Percentiles rank a stretch among this genome's conserved stretches.
Evolutionary conservation across 495 filamentous ascomycete genomes (phyloP).

Genomic region (Aspergillus asperescens): DNA sequence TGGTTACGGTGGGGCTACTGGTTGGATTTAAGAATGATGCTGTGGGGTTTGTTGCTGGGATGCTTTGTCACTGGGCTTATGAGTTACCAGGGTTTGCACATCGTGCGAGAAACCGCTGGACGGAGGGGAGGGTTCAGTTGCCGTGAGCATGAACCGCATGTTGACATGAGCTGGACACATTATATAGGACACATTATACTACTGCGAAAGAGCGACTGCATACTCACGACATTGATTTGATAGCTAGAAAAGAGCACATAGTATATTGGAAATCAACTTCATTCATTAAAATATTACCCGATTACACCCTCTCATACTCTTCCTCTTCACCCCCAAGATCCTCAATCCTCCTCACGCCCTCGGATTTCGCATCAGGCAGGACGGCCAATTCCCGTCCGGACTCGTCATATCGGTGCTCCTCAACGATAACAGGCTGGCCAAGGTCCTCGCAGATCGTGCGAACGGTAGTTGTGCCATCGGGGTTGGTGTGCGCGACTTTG

Average conservation of each 20-base stretch:
- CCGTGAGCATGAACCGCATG: slow-evolving; percentile 5
- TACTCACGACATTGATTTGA: no score
- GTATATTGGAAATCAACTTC: not conserved
- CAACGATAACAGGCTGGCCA: slow-evolving; percentile 30
- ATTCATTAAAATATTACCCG: not conserved
- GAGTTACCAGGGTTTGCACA: slow-evolving; percentile 31
- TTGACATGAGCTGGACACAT: no score
- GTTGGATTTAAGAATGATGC: slow-evolving; percentile 88
- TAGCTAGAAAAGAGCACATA: not conserved
- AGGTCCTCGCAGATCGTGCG: slow-evolving; percentile 37
- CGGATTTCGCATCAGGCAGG: slow-evolving; percentile 11
- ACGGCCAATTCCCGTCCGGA: slow-evolving; percentile 31
- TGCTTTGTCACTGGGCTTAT: slow-evolving; percentile 61
- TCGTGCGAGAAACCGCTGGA: slow-evolving; percentile 25
- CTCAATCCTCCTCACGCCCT: slow-evolving; percentile 26
- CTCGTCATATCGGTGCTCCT: slow-evolving; percentile 35
- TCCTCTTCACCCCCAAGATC: slow-evolving; percentile 26
- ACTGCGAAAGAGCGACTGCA: not conserved
- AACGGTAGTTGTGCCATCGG: slow-evolving; percentile 34
- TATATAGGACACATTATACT: not conserved
- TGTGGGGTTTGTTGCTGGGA: slow-evolving; percentile 76
- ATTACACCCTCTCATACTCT: not conserved
- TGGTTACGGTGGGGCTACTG: slow-evolving; percentile 72
- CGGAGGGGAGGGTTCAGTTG: slow-evolving; percentile 31
- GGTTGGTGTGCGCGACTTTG: slow-evolving; percentile 31